Percentiles rank a stretch among this genome's conserved stretches.
These are phyloP conservation scores for Colletotrichum higginsianum DNA, from an alignment of 2,329 filamentous ascomycete genomes.

Conservation along the genomic window DNA sequence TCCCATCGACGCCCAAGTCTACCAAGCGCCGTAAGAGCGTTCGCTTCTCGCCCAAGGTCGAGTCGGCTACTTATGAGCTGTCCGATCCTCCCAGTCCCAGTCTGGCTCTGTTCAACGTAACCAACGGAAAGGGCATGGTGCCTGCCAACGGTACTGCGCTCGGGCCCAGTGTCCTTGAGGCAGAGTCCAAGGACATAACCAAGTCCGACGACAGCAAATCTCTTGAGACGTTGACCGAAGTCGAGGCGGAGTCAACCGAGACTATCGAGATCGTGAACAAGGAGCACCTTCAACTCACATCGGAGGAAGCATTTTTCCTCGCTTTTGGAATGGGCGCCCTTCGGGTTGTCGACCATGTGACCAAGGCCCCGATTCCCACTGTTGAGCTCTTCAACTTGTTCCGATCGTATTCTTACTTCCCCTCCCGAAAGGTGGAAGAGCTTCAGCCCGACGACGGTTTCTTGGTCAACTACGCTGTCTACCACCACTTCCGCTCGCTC, in stretches of 20 bases:
- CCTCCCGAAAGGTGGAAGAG: constrained; percentile 62
- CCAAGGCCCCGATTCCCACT: constrained; percentile 62
- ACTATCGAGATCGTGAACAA: constrained; percentile 59
- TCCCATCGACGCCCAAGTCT: constrained; percentile 38
- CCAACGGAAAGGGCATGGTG: constrained; percentile 43
- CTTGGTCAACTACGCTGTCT: constrained; percentile 87
- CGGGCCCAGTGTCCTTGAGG: constrained; percentile 22
- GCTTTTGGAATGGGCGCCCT: constrained; percentile 85
- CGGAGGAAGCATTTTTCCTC: constrained; percentile 94
- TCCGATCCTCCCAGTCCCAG: constrained; percentile 67
- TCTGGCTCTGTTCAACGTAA: constrained; percentile 47
- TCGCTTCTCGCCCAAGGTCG: constrained; percentile 77
- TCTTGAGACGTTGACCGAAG: background rate
- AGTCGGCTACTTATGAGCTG: constrained; percentile 73
- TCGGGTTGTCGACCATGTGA: constrained; percentile 68
- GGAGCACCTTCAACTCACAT: constrained; percentile 93
- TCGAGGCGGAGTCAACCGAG: constrained; percentile 26
- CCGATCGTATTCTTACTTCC: constrained; percentile 79
- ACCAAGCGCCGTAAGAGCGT: constrained; percentile 73
- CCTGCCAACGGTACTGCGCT: constrained; percentile 23
- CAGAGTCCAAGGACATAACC: constrained; percentile 1
- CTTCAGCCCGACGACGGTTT: constrained; percentile 86
- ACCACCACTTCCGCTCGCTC: constrained; percentile 95
- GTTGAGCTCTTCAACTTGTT: constrained; percentile 76
- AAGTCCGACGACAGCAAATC: background rate